These are phyloP conservation scores for Neurospora tetrasperma DNA, from an alignment of 495 filamentous ascomycete species.

Conservation along the genomic window DNA sequence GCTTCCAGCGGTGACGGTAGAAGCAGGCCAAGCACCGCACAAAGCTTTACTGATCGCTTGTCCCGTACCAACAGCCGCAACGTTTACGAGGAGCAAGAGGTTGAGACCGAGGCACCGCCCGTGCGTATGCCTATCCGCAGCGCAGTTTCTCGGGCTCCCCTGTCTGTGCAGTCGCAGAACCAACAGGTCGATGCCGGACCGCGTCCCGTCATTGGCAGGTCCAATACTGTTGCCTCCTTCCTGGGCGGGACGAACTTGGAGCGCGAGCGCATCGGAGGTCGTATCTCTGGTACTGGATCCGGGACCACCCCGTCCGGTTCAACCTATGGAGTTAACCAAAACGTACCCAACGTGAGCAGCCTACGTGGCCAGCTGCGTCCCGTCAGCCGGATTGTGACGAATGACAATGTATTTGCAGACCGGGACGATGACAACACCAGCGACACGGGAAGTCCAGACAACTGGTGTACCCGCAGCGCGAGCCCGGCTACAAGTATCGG, in stretches of 20 bases:
- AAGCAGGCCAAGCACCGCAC: slow-evolving; percentile 37
- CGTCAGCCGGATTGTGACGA: slow-evolving; percentile 27
- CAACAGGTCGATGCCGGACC: neutral
- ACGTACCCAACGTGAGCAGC: slow-evolving; percentile 21
- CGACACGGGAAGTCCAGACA: slow-evolving; percentile 47
- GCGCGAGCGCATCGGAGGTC: slow-evolving; percentile 13
- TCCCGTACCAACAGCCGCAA: slow-evolving; percentile 27
- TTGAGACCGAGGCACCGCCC: slow-evolving; percentile 21
- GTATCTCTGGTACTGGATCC: slow-evolving; percentile 7
- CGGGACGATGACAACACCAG: slow-evolving; percentile 49
- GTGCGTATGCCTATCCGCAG: slow-evolving; percentile 57
- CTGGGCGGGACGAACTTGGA: neutral
- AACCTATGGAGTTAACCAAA: slow-evolving; percentile 19
- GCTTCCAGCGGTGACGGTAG: slow-evolving; percentile 12
- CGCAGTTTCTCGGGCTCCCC: slow-evolving; percentile 37
- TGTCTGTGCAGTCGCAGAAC: slow-evolving; percentile 2
- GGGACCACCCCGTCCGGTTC: slow-evolving; percentile 17
- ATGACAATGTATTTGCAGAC: slow-evolving; percentile 53
- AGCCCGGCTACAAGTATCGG: slow-evolving; percentile 56
- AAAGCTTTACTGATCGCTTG: slow-evolving; percentile 33
- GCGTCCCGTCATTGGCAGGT: slow-evolving; percentile 1
- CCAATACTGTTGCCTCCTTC: slow-evolving; percentile 19
- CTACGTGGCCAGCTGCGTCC: slow-evolving; percentile 35
- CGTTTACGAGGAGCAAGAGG: slow-evolving; percentile 27
- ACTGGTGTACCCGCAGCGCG: slow-evolving; percentile 42